Percentiles rank a stretch among this genome's conserved stretches.
phyloP scores from a whole-genome alignment of 2,329 filamentous ascomycete genomes.

The Dothistroma pini region DNA sequence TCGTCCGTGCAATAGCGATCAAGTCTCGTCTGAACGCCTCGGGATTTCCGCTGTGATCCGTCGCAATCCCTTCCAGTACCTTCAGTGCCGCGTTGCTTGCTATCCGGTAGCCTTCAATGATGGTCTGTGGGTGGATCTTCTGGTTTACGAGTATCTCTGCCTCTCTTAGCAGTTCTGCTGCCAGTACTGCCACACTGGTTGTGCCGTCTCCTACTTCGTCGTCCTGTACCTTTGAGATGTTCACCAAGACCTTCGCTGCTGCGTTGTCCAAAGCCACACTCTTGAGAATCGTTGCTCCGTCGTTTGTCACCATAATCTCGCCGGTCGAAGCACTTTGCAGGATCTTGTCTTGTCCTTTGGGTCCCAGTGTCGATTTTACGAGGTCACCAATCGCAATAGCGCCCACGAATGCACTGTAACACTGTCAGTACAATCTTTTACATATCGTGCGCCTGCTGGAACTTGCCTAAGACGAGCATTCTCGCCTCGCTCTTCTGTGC shows the following conservation, averaged over 20 bases:
- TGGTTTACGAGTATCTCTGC: slow-evolving; percentile 96
- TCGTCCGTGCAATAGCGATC: slow-evolving; percentile 85
- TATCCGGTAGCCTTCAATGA: slow-evolving; percentile 99
- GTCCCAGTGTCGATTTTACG: slow-evolving; percentile 94
- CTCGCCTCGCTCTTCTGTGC: slow-evolving; percentile 26
- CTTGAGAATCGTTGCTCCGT: slow-evolving; percentile 97
- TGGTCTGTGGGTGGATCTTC: slow-evolving; percentile 99
- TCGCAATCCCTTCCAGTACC: slow-evolving; percentile 77
- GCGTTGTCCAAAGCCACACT: slow-evolving; percentile 98
- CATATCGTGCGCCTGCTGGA: not conserved
- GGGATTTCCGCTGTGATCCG: slow-evolving; percentile 82
- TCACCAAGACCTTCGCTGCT: slow-evolving; percentile 95
- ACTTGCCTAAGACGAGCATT: slow-evolving; percentile 26
- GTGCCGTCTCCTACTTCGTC: slow-evolving; percentile 98
- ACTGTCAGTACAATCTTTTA: slow-evolving; percentile 10
- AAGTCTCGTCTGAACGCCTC: slow-evolving; percentile 87
- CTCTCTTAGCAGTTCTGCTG: slow-evolving; percentile 90
- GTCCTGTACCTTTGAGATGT: slow-evolving; percentile 99
- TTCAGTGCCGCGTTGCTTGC: slow-evolving; percentile 83
- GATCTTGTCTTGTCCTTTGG: slow-evolving; percentile 94
- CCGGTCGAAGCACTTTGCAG: slow-evolving; percentile 67
- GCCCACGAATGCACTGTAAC: slow-evolving; percentile 74
- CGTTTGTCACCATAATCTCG: slow-evolving; percentile 98
- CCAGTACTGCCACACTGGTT: slow-evolving; percentile 93
- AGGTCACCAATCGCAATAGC: slow-evolving; percentile 96